Conservation (phyloP, 805 yeast species). For the Yarrowia deformans region DNA sequence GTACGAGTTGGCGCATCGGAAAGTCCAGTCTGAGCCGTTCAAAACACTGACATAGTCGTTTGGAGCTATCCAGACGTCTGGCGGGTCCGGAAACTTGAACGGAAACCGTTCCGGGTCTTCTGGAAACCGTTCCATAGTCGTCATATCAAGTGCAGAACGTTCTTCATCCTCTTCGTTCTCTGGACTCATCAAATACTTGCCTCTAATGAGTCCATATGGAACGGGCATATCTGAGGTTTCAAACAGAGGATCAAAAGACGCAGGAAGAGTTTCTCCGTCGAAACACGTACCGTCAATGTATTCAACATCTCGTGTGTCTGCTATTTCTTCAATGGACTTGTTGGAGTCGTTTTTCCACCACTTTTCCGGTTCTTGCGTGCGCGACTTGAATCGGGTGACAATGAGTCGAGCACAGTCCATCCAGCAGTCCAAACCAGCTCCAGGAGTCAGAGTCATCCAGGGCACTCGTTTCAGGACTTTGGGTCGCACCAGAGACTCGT, state of each 20-base stretch:
- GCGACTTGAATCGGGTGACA: not conserved
- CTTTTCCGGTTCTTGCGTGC: too few species aligned
- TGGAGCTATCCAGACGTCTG: not conserved
- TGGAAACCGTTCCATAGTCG: not conserved
- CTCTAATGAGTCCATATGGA: not conserved
- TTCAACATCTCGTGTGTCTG: not conserved
- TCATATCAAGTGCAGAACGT: not conserved
- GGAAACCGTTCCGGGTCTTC: not conserved
- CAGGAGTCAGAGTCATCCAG: not conserved
- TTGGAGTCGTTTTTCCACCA: too few species aligned
- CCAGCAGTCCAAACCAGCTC: not conserved
- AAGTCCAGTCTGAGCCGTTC: not conserved
- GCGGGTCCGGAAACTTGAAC: not conserved
- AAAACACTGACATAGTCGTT: not conserved
- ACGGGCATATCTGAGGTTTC: not conserved
- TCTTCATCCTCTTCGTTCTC: not conserved
- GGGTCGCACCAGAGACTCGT: not conserved
- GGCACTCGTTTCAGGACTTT: not conserved
- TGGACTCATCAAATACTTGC: not conserved
- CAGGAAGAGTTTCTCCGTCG: not conserved
- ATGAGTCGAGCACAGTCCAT: not conserved
- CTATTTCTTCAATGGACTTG: too few species aligned
- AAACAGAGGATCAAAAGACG: not conserved
- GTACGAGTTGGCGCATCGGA: not conserved
- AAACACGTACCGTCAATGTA: not conserved